Evolutionary conservation across 441 rosid species (phyloP).

Genomic region (Theobroma grandiflorum): DNA sequence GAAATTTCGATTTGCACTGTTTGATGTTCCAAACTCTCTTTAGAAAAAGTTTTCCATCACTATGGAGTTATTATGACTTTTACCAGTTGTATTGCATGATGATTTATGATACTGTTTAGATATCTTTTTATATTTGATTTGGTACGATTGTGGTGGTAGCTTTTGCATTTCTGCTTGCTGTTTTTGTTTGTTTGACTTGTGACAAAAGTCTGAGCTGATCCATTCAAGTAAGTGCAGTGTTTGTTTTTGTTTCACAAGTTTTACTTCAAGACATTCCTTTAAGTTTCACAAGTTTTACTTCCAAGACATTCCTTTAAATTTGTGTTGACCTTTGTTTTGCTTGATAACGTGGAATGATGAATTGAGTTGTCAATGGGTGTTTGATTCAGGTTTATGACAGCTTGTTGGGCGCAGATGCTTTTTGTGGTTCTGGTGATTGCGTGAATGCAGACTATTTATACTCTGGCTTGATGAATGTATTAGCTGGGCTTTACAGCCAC

Average conservation of each 20-base stretch:
- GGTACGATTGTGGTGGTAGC: background rate
- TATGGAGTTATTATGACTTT: background rate
- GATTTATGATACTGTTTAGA: background rate
- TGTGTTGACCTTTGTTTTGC: conserved; percentile 29
- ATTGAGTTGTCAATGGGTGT: conserved; percentile 76
- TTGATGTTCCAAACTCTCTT: background rate
- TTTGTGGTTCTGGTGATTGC: conserved; percentile 95
- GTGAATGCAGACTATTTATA: conserved; percentile 80
- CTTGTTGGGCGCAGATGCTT: conserved; percentile 90
- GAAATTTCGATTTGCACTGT: background rate
- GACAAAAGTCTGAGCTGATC: background rate
- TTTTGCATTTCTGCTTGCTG: background rate
- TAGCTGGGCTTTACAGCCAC: conserved; percentile 73
- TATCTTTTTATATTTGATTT: background rate
- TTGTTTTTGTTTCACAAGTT: background rate
- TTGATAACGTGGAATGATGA: conserved; percentile 58
- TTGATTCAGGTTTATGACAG: conserved; percentile 96
- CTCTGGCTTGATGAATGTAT: conserved; percentile 81
- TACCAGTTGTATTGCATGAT: background rate
- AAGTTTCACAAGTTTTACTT: conserved; percentile 16
- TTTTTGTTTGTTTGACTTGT: background rate
- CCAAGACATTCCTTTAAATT: conserved; percentile 19
- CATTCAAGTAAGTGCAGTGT: conserved; percentile 6
- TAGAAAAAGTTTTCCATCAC: background rate
- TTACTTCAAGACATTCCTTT: conserved; percentile 19